Conservation (phyloP, 352 stramenopile species). For the Phytophthora sp. region DNA sequence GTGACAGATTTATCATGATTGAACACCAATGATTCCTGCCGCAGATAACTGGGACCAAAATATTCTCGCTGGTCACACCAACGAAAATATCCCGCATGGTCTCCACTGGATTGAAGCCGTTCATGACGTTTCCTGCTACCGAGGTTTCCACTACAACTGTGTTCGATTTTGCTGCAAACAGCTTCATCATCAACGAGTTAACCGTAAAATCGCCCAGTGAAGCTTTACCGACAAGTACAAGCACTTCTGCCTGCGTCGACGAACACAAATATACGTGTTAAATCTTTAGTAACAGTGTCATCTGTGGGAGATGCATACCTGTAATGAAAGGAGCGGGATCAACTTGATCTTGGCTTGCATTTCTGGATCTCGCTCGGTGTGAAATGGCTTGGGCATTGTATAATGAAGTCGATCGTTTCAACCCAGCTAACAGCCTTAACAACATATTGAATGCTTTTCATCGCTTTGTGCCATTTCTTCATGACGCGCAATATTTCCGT, state of each 20-base stretch:
- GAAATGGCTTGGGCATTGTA: neutral
- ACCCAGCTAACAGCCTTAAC: neutral
- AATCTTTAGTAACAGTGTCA: no score
- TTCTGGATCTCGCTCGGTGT: neutral
- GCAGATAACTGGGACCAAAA: neutral
- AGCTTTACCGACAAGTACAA: neutral
- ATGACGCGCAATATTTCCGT: constrained; percentile 1
- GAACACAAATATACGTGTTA: no score
- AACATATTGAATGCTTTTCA: neutral
- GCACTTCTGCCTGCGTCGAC: no score
- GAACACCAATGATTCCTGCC: no score
- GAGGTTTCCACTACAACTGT: neutral
- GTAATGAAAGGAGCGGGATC: neutral
- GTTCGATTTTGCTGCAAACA: neutral
- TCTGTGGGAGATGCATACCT: constrained; percentile 3
- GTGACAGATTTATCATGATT: no score
- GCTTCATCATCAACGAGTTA: neutral
- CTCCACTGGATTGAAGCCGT: neutral
- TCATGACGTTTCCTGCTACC: neutral
- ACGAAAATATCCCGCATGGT: neutral
- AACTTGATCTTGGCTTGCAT: neutral
- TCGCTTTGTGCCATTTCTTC: constrained; percentile 7
- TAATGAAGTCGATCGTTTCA: neutral
- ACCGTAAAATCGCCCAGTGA: neutral
- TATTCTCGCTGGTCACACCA: neutral